Percentiles rank a stretch among this genome's conserved stretches.
phyloP scores from a whole-genome alignment of 2,329 filamentous ascomycete genomes.

The Samsoniella hepiali region DNA sequence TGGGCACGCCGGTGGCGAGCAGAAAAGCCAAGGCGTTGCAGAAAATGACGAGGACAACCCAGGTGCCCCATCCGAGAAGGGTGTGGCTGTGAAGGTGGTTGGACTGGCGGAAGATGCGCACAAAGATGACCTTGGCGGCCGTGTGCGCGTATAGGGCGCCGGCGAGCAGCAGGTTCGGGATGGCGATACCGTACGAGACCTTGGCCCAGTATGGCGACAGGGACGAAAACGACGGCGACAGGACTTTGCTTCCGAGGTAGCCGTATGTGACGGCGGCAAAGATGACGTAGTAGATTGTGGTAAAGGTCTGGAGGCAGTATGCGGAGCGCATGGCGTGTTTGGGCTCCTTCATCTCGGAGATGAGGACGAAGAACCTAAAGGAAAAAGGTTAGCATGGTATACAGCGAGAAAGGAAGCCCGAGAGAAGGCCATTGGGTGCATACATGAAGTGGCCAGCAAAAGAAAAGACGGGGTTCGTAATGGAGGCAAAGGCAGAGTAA shows the following conservation, averaged over 20 bases:
- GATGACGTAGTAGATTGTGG: slow-evolving; percentile 48
- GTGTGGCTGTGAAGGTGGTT: slow-evolving; percentile 48
- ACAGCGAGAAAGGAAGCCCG: not conserved
- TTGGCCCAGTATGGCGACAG: slow-evolving; percentile 45
- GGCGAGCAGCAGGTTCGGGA: slow-evolving; percentile 50
- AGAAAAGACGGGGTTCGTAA: slow-evolving; percentile 48
- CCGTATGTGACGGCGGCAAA: slow-evolving; percentile 50
- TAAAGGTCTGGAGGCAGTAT: slow-evolving; percentile 46
- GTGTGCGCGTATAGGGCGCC: slow-evolving; percentile 50
- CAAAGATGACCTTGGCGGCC: slow-evolving; percentile 49
- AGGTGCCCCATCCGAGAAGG: slow-evolving; percentile 43
- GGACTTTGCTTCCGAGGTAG: slow-evolving; percentile 45
- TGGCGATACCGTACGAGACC: slow-evolving; percentile 47
- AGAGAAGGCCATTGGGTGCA: not conserved
- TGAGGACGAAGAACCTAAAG: slow-evolving; percentile 46
- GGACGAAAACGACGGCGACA: slow-evolving; percentile 47
- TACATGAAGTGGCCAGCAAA: slow-evolving; percentile 51
- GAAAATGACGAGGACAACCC: slow-evolving; percentile 44
- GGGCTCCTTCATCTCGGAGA: slow-evolving; percentile 51
- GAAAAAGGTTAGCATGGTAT: not conserved
- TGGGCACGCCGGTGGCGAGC: slow-evolving; percentile 46
- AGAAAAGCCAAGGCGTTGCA: slow-evolving; percentile 44
- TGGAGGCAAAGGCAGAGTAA: slow-evolving; percentile 33
- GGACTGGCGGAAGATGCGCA: slow-evolving; percentile 45
- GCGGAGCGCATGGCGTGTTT: slow-evolving; percentile 51